phyloP scores from a whole-genome alignment of 371 early-diverging fungal genomes.

The Polyrhizophydium stewartii region DNA sequence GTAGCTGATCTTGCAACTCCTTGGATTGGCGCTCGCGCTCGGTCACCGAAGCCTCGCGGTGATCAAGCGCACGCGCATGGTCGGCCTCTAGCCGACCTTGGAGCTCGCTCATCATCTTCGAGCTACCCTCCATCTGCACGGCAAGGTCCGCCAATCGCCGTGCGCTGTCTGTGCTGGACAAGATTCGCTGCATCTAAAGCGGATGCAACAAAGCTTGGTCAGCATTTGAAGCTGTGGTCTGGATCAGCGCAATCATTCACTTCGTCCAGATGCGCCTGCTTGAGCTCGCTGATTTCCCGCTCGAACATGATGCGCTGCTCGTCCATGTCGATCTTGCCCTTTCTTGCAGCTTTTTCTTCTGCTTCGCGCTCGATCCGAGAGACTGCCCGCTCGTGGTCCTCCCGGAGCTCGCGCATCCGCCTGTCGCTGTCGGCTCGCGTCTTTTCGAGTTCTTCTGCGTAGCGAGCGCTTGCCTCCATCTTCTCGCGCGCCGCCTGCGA shows the following conservation, averaged over 20 bases:
- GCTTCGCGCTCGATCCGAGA: not conserved
- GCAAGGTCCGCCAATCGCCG: not conserved
- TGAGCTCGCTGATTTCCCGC: not conserved
- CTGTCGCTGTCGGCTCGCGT: not conserved
- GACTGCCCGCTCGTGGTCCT: not conserved
- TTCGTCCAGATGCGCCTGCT: conserved; percentile 1
- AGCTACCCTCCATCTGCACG: not conserved
- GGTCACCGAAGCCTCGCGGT: not conserved
- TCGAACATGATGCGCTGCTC: not conserved
- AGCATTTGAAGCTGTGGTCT: no score
- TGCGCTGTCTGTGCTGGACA: conserved; percentile 1
- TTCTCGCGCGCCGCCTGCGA: not conserved
- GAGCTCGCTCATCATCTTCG: not conserved
- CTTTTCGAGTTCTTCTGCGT: not conserved
- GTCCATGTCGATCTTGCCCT: not conserved
- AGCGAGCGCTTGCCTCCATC: not conserved
- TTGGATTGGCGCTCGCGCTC: not conserved
- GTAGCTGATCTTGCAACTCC: not conserved
- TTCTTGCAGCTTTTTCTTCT: not conserved
- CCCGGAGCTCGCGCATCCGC: not conserved
- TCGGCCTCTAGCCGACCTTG: not conserved
- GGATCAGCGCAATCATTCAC: no score
- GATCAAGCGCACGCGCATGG: not conserved
- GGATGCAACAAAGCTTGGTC: no score
- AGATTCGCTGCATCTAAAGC: not conserved